Evolutionary conservation across 495 filamentous ascomycete species (phyloP), one percentile per base, ranked within the genome.

Genomic region (Penicillium steckii): DNA sequence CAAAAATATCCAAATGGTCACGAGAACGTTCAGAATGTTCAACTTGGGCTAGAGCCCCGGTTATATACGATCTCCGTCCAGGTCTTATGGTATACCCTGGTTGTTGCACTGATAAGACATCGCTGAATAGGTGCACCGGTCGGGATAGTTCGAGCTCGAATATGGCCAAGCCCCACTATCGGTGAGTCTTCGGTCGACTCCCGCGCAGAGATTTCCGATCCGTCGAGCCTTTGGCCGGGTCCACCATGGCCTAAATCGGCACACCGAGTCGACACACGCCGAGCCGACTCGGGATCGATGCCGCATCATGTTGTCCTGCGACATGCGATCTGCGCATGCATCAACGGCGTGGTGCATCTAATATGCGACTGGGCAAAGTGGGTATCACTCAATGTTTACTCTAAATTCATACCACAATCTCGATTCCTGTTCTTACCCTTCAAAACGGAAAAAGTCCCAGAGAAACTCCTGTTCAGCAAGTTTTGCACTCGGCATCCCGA

Each of bases 181-280:
- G 57, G 54, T 61, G 55, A 59, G 50, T 37, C 50, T 48, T 64
- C 55, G 60, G 63, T 53, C 57, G 42, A 52, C 10, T 56, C 52
- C 60, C 52, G 52, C 23, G 60, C 52, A 59, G 55, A 56, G 57
- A 55, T 55, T 61, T 58, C 25, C 41, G 54, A 55, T 65, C 48
- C 10, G 50, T 53, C 49, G 59, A 43, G 35, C 45, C 48, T 32
- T 47, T 33, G 21, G 27, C 22, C 26, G 50, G 38, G 24, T 32
- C 60, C 62, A 66, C 60, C 22, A 5, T 35, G 33, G n/a, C 49
- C 60, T 50, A 35, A 55, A 58, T 66, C 62, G 62, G 62, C 60
- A 66, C 60, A 66, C 63, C 63, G 63, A 66, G 46, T 58, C 37
- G 24, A 26, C 63, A 60, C 58, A 64, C 29, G 8, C 51, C 54